A percentile compares a stretch with the other conserved stretches of the same genome.
Conservation (phyloP, 306 rosid species). For the Aeschynomene evenia region DNA sequence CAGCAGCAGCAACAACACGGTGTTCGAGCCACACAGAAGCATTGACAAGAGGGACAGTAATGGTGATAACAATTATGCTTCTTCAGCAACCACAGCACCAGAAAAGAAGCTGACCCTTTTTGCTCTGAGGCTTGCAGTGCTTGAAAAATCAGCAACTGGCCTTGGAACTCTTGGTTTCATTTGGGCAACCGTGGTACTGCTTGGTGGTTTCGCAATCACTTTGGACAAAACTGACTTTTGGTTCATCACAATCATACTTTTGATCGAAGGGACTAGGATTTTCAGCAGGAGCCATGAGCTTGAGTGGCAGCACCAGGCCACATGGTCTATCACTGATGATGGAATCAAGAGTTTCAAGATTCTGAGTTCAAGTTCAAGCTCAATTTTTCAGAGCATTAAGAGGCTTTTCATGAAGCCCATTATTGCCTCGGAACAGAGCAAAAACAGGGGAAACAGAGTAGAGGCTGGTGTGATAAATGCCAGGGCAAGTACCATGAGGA, state of each 20-base stretch:
- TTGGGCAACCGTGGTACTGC: constrained; percentile 95
- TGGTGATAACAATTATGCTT: neutral
- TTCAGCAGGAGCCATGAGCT: constrained; percentile 97
- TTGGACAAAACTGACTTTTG: constrained; percentile 74
- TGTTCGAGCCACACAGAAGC: constrained; percentile 54
- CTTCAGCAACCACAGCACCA: constrained; percentile 51
- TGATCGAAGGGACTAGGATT: constrained; percentile 82
- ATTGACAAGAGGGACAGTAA: constrained; percentile 52
- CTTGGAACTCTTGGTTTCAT: constrained; percentile 89
- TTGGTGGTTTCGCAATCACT: constrained; percentile 85
- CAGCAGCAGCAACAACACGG: constrained; percentile 38
- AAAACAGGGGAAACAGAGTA: constrained; percentile 30
- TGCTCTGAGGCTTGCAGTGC: constrained; percentile 83
- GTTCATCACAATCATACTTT: constrained; percentile 78
- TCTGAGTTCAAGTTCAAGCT: constrained; percentile 50
- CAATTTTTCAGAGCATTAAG: constrained; percentile 39
- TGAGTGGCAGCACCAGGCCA: constrained; percentile 97
- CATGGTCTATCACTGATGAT: constrained; percentile 74
- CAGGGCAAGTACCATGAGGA: constrained; percentile 35
- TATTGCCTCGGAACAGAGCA: constrained; percentile 28
- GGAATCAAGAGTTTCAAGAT: constrained; percentile 65
- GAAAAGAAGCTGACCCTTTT: constrained; percentile 87
- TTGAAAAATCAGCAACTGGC: constrained; percentile 85
- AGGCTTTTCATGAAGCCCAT: constrained; percentile 44
- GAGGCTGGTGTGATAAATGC: constrained; percentile 19